These are phyloP conservation scores for Nicotiana rustica DNA, from an alignment of 305 asterid species.

Conservation along the genomic window DNA sequence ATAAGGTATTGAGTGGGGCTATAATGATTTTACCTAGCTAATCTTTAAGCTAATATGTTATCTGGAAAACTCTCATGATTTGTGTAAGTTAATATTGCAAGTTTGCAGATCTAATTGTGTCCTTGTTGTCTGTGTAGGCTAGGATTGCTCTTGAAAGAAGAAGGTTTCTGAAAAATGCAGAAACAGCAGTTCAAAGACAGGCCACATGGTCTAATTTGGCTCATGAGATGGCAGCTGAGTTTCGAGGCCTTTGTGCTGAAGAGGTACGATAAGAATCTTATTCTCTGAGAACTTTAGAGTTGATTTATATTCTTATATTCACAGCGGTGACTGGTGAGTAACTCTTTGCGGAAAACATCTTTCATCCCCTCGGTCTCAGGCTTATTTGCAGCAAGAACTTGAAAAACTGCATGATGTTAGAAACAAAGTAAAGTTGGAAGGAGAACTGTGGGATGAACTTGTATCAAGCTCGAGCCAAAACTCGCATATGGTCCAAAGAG, in stretches of 20 bases:
- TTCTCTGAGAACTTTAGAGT: slow-evolving; percentile 31
- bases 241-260: slow-evolving; percentile 98
- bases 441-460: slow-evolving; percentile 98
- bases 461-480: slow-evolving; percentile 99
- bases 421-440: slow-evolving; percentile 96
- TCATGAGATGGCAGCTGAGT: slow-evolving; percentile 99
- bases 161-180: slow-evolving; percentile 92
- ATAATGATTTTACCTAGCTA: slow-evolving; percentile 24
- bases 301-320: slow-evolving; percentile 31
- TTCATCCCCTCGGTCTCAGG: slow-evolving; percentile 54
- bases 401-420: slow-evolving; percentile 95
- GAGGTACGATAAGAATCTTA: slow-evolving; percentile 63
- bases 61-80: slow-evolving; percentile 21
- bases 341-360: slow-evolving; percentile 33
- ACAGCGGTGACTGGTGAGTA: not conserved
- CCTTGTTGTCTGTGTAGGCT: slow-evolving; percentile 60
- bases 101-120: slow-evolving; percentile 9
- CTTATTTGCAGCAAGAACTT: slow-evolving; percentile 98
- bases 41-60: not conserved
- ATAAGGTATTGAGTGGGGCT: slow-evolving; percentile 21
- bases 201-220: slow-evolving; percentile 98
- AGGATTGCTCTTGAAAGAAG: slow-evolving; percentile 99
- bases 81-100: not conserved
- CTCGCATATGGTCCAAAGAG: slow-evolving; percentile 98
- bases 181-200: slow-evolving; percentile 94